phyloP scores from a whole-genome alignment of 192 early-diverging fungal genomes.

The Mortierella claussenii region DNA sequence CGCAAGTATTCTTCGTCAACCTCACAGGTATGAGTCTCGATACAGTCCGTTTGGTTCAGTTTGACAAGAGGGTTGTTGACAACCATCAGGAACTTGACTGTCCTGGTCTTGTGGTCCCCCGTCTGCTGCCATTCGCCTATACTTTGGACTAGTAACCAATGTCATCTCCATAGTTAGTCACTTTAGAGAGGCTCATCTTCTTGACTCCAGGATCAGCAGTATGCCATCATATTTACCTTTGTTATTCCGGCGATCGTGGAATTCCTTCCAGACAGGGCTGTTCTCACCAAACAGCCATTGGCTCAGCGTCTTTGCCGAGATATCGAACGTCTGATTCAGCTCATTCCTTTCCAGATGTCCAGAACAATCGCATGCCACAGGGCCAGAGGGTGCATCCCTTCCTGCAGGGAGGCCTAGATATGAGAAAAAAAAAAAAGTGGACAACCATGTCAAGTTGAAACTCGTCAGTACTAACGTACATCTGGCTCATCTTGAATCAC shows the following conservation, averaged over 20 bases:
- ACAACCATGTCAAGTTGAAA: no score
- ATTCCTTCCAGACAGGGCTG: constrained; percentile 58
- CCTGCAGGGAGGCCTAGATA: constrained; percentile 62
- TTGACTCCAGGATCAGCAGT: no score
- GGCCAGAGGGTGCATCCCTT: constrained; percentile 58
- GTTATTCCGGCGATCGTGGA: constrained; percentile 60
- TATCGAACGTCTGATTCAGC: constrained; percentile 57
- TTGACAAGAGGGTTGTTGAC: constrained; percentile 83
- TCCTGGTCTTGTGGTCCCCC: constrained; percentile 46
- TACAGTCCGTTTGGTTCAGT: constrained; percentile 73
- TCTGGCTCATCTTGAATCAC: no score
- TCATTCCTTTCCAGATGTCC: constrained; percentile 77
- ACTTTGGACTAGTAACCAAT: constrained; percentile 49
- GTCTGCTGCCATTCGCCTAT: constrained; percentile 23
- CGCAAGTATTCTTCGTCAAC: constrained; percentile 70
- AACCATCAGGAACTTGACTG: constrained; percentile 71
- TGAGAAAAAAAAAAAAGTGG: no score
- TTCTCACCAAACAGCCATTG: constrained; percentile 67
- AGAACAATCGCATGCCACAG: constrained; percentile 67
- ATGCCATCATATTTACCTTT: constrained; percentile 26
- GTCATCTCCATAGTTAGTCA: no score
- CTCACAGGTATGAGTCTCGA: constrained; percentile 64
- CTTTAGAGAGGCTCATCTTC: no score
- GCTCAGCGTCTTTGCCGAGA: constrained; percentile 71
- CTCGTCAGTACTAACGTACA: no score